Evolutionary conservation across 352 stramenopile genomes (phyloP).

Genomic region (Globisporangium solare): DNA sequence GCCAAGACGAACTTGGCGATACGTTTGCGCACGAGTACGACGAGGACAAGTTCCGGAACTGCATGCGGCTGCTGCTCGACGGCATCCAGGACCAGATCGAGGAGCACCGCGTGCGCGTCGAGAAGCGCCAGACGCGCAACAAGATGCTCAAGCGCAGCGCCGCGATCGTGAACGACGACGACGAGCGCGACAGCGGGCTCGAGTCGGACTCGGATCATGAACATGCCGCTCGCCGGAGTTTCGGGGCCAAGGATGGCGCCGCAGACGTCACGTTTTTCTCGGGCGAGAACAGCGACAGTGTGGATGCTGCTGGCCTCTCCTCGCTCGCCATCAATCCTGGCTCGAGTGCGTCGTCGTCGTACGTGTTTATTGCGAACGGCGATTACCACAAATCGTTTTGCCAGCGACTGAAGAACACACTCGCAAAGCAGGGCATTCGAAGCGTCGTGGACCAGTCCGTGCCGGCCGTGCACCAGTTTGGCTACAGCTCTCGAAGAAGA

Average conservation of each 20-base stretch:
- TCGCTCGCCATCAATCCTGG: background rate
- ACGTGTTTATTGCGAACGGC: slow-evolving; percentile 73
- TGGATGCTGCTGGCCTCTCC: background rate
- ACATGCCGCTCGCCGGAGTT: slow-evolving; percentile 12
- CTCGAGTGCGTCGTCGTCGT: slow-evolving; percentile 25
- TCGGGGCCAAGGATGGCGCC: slow-evolving; percentile 1
- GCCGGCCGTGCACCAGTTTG: slow-evolving; percentile 39
- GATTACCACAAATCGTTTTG: slow-evolving; percentile 74
- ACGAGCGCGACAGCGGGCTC: slow-evolving; percentile 1
- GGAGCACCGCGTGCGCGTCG: slow-evolving; percentile 52
- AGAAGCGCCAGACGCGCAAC: slow-evolving; percentile 29
- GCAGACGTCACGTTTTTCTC: no score
- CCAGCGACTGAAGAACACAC: slow-evolving; percentile 40
- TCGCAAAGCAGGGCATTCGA: slow-evolving; percentile 54
- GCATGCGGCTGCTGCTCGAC: slow-evolving; percentile 64
- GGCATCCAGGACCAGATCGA: slow-evolving; percentile 83
- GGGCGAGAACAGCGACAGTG: background rate
- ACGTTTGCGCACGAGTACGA: slow-evolving; percentile 34
- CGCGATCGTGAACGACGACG: slow-evolving; percentile 10
- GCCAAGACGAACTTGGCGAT: slow-evolving; percentile 13
- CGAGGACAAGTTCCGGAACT: slow-evolving; percentile 58
- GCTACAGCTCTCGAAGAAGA: slow-evolving; percentile 16
- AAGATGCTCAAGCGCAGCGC: slow-evolving; percentile 26
- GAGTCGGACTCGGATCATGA: slow-evolving; percentile 21
- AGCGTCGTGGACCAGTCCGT: slow-evolving; percentile 51